Evolutionary conservation across 2,329 filamentous ascomycete genomes (phyloP).

Genomic region (Alternaria conjuncta): DNA sequence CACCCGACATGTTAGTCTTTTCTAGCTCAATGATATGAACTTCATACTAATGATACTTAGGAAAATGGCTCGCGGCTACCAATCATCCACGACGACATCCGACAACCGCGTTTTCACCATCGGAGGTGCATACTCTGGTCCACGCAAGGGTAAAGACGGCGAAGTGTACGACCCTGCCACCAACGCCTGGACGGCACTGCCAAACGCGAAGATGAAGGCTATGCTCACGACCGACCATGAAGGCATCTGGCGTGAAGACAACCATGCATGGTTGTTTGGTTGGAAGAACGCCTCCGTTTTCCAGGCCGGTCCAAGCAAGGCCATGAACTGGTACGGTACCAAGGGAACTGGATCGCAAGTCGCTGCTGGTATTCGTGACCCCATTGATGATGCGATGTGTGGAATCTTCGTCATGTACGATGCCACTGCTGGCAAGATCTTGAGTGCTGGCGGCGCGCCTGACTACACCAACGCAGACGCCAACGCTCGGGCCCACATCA

Average conservation of each 20-base stretch:
- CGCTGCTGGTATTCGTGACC: conserved; percentile 27
- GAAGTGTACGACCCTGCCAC: conserved; percentile 29
- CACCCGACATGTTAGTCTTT: conserved; percentile 20
- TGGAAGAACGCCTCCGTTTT: conserved; percentile 30
- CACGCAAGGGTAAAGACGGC: conserved; percentile 29
- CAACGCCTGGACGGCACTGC: conserved; percentile 30
- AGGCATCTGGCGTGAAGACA: conserved; percentile 34
- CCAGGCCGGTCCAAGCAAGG: conserved; percentile 31
- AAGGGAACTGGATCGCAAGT: conserved; percentile 23
- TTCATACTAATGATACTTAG: neutral
- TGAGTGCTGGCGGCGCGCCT: conserved; percentile 31
- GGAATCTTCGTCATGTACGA: conserved; percentile 36
- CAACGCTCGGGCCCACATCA: conserved; percentile 30
- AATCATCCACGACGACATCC: conserved; percentile 25
- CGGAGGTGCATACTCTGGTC: conserved; percentile 34
- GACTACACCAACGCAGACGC: conserved; percentile 32
- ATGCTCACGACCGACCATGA: conserved; percentile 31
- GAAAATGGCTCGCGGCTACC: conserved; percentile 34
- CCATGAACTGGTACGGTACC: conserved; percentile 37
- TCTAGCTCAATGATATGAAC: neutral
- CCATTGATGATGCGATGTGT: conserved; percentile 30
- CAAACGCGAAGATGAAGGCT: conserved; percentile 20
- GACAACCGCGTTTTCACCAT: conserved; percentile 34
- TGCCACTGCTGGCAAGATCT: conserved; percentile 28
- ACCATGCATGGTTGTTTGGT: conserved; percentile 32